Base-by-base conservation (phyloP, 495 filamentous ascomycete genomes). In the Parathielavia appendiculata region DNA sequence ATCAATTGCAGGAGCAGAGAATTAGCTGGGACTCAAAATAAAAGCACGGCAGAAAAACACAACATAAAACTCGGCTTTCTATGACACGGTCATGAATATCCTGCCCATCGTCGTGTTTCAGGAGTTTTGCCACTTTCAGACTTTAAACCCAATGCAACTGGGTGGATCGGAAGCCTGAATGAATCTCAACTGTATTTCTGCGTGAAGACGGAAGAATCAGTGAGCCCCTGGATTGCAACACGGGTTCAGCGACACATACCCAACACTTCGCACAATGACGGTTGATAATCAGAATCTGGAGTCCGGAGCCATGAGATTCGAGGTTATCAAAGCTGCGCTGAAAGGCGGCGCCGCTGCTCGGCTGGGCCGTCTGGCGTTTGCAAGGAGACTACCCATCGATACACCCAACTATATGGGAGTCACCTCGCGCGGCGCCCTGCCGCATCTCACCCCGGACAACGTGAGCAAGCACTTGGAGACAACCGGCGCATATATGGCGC, bases 381-480 rank as follows among this genome's bases (percentile, higher is more conserved):
- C 79, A 16, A 82, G 83, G 53, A 77, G 86, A 40, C 78, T 74
- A 52, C 63, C 79, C 13, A 75, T 95, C 57, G 73, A 85, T 6
- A 97, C 95, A 22, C 93, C 93, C 48, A 86, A 89, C 62, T 95
- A 86, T 69, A 70, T 97, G 41, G 85, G 82, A 35, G 72, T 85
- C 61, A 87, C 88, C 3, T 96, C 95, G 41, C 81, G 93, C 58
- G 93, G 93, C 12, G 80, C 78, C 2, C 75, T 97, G 32, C 89
- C 93, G 22, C 93, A 98, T 73, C 72, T 98, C 52, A 84, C 91
- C 16, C 92, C 90, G 54, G 93, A 98, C 76, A 86, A 87, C 62
- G 73, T 92, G 60, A 71, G 72, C 26, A 82, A 84, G 38, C 79
- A 87, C 61, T 83, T 85, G 8, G 65, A 81, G 7, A 76, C 91